Evolutionary conservation across 371 early-diverging fungal genomes (phyloP), one percentile per base, ranked within the genome.

Genomic region (Parasitella parasitica): DNA sequence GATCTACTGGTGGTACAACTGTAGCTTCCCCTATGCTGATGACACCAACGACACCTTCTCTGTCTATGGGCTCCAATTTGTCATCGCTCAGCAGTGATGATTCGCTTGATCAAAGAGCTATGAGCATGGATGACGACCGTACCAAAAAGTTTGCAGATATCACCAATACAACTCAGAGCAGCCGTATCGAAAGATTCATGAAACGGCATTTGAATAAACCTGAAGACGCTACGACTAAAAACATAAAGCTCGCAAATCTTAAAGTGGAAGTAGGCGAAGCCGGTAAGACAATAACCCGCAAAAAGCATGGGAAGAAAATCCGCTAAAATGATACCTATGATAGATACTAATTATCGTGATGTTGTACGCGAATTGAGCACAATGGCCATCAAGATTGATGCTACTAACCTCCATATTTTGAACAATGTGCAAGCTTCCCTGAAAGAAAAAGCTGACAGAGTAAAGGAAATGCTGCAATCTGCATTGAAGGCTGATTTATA

Each of bases 251-350:
- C 13, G 71, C 71, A n/a, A 71, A 66, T 41, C 37, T 71, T 43
- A 71, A 71, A 60, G 67, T 71, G 5, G 67, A 71, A 57, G 60
- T 66, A 28, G 36, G 26, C 34, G 71, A 66, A 60, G 71, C 71
- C 49, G 71, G 71, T 66, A 66, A 50, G 52, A 46, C 46, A 46
- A 46, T n/a, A n/a, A n/a, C n/a, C 22, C 24, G 46, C 24, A 32
- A 32, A 56, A 32, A 41, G 11, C 28, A 4, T 32, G 11, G 24
- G 24, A 46, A 46, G 13, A n/a, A n/a, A n/a, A n/a, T n/a, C n/a
- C 46, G 24, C 46, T 46, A 24, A 46, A 46, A 34, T 54, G 27
- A 12, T 35, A 30, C 18, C n/a, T 43, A 7, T 52, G 38, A 38
- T 49, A 71, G 71, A 71, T 35, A 59, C 50, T 46, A 59, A 66